Conservation (phyloP, 2,329 filamentous ascomycete genomes). For the Aspergillus hortae region DNA sequence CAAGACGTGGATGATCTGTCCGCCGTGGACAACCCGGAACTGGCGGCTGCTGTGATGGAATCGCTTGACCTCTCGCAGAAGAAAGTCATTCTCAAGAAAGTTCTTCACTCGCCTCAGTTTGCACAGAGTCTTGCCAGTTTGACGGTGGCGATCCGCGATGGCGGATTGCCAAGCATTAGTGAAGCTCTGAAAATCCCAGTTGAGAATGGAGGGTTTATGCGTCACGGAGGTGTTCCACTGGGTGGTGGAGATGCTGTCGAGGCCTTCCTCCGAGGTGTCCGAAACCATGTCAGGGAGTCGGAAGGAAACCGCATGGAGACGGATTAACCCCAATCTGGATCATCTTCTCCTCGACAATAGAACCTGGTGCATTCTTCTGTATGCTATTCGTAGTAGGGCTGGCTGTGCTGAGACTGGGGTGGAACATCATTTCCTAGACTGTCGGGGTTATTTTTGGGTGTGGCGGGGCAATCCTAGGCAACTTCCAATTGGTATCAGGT, state of each 20-base stretch:
- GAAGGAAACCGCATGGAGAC: slow-evolving; percentile 42
- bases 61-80: slow-evolving; percentile 74
- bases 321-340: slow-evolving; percentile 25
- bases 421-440: neutral
- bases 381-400: neutral
- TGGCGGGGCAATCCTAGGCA: slow-evolving; percentile 4
- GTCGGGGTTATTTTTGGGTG: slow-evolving; percentile 6
- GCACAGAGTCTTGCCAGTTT: slow-evolving; percentile 79
- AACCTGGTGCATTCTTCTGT: neutral
- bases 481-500: neutral
- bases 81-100: slow-evolving; percentile 72
- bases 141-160: slow-evolving; percentile 83
- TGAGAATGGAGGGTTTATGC: slow-evolving; percentile 77
- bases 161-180: slow-evolving; percentile 82
- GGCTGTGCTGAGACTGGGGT: neutral
- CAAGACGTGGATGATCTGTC: slow-evolving; percentile 62
- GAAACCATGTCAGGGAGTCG: slow-evolving; percentile 66
- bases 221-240: slow-evolving; percentile 73
- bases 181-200: slow-evolving; percentile 80
- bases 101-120: slow-evolving; percentile 86
- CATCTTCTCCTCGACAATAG: neutral
- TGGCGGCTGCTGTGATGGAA: slow-evolving; percentile 68
- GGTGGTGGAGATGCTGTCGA: slow-evolving; percentile 86
- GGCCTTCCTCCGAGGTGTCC: slow-evolving; percentile 86
- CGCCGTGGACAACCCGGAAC: slow-evolving; percentile 63